Base-by-base conservation (phyloP, 192 early-diverging fungal species). In the Anaeromyces robustus region DNA sequence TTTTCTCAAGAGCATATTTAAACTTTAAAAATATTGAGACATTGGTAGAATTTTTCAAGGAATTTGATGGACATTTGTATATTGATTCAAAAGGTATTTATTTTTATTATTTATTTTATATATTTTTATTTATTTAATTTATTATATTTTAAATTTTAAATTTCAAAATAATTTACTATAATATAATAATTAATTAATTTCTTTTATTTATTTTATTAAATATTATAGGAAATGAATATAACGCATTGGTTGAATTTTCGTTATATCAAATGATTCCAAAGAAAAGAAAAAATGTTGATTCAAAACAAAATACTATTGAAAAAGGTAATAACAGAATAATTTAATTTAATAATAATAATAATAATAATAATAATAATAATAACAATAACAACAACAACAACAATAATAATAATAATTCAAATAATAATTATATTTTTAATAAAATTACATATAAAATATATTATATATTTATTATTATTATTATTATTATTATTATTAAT, bases 161-260 rank as follows among this genome's bases (percentile, higher is more conserved):
- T 77, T 34, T 18, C 32, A 30, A 31, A 79, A 68, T 30, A 43
- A 18, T 17, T 22, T 9, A 30, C 19, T 84, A 29, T 29, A 81
- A 18, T 30, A 26, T 29, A 79, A 29, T 31, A 19, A n/a, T 6
- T 39, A 83, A 77, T 1, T 9, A 29, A 39, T 81, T 87, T 43
- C 11, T 29, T 30, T 9, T 77, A 78, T 37, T 86, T 83, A n/a
- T 31, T 77, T 41, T 41, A 12, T 14, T 41, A 7, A 32, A 7
- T 7, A 39, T 30, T 18, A 30, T 81, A 89, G 94, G 94, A n/a
- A 89, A 86, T 78, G 90, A 94, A 81, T 87, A 87, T 77, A 83
- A 89, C 29, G 94, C 93, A 1, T 85, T 92, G 19, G 94, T 96
- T 0, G 94, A 96, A 82, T 93, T 95, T 84, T 92, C 93, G 12